Evolutionary conservation across 176 grass and related monocot genomes (phyloP).

Genomic region (Themeda triandra): DNA sequence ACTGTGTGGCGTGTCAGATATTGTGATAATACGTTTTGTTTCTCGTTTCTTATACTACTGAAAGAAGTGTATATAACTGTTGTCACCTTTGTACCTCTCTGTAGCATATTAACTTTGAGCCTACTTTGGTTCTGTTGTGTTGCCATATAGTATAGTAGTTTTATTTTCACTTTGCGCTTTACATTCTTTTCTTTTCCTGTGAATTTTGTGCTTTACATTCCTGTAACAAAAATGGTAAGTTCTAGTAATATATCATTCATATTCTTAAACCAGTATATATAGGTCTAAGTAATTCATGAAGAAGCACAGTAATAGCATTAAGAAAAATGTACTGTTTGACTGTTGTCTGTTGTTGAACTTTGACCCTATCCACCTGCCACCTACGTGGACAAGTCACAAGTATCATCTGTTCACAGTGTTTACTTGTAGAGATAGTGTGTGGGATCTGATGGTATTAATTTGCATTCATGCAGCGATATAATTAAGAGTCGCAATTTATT

Average conservation of each 20-base stretch:
- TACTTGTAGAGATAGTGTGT: background rate
- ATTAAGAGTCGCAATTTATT: background rate
- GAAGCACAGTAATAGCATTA: background rate
- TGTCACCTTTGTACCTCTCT: background rate
- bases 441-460: background rate
- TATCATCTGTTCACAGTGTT: background rate
- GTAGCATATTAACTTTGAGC: background rate
- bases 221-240: background rate
- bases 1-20: background rate
- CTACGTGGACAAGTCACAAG: background rate
- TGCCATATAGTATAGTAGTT: background rate
- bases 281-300: background rate
- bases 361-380: background rate
- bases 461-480: background rate
- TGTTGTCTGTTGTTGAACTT: constrained; percentile 5
- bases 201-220: too few relatives aligned
- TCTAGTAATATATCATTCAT: background rate
- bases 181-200: too few relatives aligned
- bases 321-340: background rate
- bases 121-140: background rate
- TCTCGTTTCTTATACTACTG: background rate
- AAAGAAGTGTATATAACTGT: too few relatives aligned
- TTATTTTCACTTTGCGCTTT: background rate
- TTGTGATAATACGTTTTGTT: background rate
- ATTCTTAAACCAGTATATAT: background rate